Evolutionary conservation across 2,329 filamentous ascomycete genomes (phyloP).

Genomic region (Penicillium italicum): DNA sequence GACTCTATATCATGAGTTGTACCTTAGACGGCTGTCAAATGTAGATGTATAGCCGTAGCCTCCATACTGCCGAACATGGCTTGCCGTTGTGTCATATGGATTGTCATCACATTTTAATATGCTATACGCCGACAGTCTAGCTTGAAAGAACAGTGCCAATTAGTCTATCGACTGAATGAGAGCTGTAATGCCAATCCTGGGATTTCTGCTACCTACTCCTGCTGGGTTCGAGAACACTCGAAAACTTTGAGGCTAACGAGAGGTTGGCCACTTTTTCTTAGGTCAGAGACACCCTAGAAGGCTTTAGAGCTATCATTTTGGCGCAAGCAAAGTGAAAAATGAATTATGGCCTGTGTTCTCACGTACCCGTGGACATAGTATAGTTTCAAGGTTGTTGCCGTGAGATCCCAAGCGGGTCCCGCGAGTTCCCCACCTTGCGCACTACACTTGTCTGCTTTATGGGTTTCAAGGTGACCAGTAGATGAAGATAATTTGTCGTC

Average conservation of each 20-base stretch:
- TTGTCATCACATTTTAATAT: background rate
- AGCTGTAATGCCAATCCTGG: too few relatives aligned
- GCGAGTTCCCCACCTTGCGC: background rate
- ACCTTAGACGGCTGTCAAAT: background rate
- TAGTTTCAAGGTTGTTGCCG: background rate
- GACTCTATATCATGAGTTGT: slow-evolving; percentile 22
- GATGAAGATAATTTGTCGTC: background rate
- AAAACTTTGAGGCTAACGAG: background rate
- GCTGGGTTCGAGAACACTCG: background rate
- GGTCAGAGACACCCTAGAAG: too few relatives aligned
- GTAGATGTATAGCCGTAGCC: background rate
- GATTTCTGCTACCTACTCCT: too few relatives aligned
- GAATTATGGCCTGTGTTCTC: background rate
- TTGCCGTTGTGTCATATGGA: too few relatives aligned
- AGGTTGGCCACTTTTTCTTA: too few relatives aligned
- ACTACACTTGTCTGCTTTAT: background rate
- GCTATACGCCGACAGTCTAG: background rate
- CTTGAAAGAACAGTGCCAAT: background rate
- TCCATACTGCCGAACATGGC: background rate
- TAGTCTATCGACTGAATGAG: background rate
- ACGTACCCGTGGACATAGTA: background rate
- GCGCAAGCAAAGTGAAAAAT: too few relatives aligned
- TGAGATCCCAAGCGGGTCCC: background rate
- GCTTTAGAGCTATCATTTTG: too few relatives aligned
- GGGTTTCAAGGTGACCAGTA: background rate